Percentiles rank a stretch among this genome's conserved stretches.
phyloP scores from a whole-genome alignment of 768 basidiomycete genomes.

The Suillus hirtellus region DNA sequence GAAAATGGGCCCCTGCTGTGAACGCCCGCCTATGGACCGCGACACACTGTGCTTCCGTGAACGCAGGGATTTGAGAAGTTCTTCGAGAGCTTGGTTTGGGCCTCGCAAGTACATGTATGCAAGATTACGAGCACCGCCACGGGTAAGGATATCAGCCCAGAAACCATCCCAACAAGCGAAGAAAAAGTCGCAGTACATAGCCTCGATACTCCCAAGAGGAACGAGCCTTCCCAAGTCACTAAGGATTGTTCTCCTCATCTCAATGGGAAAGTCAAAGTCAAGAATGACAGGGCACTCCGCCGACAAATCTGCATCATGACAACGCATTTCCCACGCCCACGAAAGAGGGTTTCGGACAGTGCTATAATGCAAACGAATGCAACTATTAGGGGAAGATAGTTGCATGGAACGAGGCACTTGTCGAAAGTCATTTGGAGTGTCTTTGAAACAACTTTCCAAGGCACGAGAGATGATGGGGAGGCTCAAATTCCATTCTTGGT shows the following conservation, averaged over 20 bases:
- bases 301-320: neutral
- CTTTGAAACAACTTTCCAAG: neutral
- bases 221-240: neutral
- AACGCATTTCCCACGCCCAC: neutral
- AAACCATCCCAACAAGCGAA: neutral
- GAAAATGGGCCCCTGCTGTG: neutral
- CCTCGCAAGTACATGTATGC: neutral
- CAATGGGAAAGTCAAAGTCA: neutral
- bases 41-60: conserved; percentile 1
- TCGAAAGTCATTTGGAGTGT: neutral
- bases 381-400: neutral
- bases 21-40: neutral
- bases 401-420: neutral
- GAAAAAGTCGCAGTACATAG: too few relatives aligned
- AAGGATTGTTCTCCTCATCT: neutral
- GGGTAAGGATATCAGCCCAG: neutral
- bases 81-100: neutral
- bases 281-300: neutral
- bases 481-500: neutral
- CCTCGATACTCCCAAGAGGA: neutral
- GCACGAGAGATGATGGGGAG: neutral
- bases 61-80: conserved; percentile 1
- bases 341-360: neutral
- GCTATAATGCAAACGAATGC: conserved; percentile 1
- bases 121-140: neutral